Base-by-base conservation (phyloP, 2,329 filamentous ascomycete genomes). In the Cordyceps pruinosa region DNA sequence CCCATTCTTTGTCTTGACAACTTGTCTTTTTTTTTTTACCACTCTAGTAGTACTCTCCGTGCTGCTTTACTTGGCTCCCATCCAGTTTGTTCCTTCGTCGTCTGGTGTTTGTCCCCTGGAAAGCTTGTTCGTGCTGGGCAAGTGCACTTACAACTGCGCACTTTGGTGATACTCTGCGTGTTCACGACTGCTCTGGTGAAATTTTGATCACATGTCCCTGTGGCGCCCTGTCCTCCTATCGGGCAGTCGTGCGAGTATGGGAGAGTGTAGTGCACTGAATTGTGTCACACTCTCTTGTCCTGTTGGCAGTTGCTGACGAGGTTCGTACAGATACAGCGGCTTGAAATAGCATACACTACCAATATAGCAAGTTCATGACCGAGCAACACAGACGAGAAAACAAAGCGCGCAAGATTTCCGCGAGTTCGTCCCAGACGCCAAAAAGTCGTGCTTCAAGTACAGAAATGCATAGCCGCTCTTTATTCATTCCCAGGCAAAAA, bases 401-500 rank as follows among this genome's bases (percentile, higher is more conserved):
- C 49, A 54, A 53, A 44, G 39, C 30, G 55, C 32, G 44, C 23
- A 39, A 28, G 30, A 51, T 48, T 28, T 46, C 13, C 41, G 26
- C 51, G 30, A 8, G 30, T 37, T 54, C 32, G 41, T 46, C 41
- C 51, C 48, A 54, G 37, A 46, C 45, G 21, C 51, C 48, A 53
- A 48, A 50, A 56, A 54, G 44, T 8, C 34, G 23, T 47, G 52
- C 52, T 56, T 21, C 34, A 56, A 47, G 51, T 17, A 32, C 32
- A 45, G 52, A 48, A 58, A 54, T 54, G 47, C 50, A 56, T 23
- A 39, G 25, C 39, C 50, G 51, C 52, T 45, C 39, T 56, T 57
- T 54, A 41, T 26, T 45, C 55, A 46, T 58, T 51, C 19, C 42
- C 46, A 49, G 32, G 51, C 46, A 57, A 58, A 57, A 58, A 58